Evolutionary conservation across 2,329 filamentous ascomycete genomes (phyloP), one percentile per base, ranked within the genome.

Genomic region (Alternaria infectoria): DNA sequence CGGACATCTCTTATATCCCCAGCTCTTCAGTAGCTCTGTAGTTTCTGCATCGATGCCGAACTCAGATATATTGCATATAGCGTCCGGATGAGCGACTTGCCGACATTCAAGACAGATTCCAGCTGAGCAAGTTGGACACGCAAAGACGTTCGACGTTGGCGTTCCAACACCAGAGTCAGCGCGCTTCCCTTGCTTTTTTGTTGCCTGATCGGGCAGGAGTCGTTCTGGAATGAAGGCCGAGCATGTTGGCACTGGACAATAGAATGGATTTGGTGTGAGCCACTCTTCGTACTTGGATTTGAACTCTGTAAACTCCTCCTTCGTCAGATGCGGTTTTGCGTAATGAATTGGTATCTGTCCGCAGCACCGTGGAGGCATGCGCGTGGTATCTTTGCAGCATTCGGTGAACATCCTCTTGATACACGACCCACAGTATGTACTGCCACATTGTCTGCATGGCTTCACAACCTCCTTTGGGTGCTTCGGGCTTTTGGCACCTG

Each of bases 1-100:
- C 0, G 85, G 85, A 58, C 85, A 87, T 9, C 79, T 76, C 69
- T 85, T 86, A 70, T 85, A 83, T 4, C 82, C 81, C 75, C 81
- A 84, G 45, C 72, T 75, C 51, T 77, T 74, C 3, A 86, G 73
- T 32, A 83, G 55, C 10, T 62, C 62, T n/a, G 72, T 71, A 5
- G 74, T 77, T 21, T 83, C 79, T 21, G 80, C 61, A 30, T 81
- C 79, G 5, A 77, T 72, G 7, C 73, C 76, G 46, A 74, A 74
- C 23, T 74, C 70, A 11, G 73, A 62, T 7, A 76, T 51, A 40
- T 74, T 74, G 66, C 83, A 84, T 19, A 74, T 63, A 36, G 75
- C 74, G 8, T 71, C 68, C 13, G 73, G 60, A 57, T 85, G 83
- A n/a, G 78, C 79, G 5, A 79, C 58, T 57, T 81, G 75, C 43